These are phyloP conservation scores for Ammopiptanthus mongolicus DNA, from an alignment of 306 rosid genomes.

Conservation along the genomic window DNA sequence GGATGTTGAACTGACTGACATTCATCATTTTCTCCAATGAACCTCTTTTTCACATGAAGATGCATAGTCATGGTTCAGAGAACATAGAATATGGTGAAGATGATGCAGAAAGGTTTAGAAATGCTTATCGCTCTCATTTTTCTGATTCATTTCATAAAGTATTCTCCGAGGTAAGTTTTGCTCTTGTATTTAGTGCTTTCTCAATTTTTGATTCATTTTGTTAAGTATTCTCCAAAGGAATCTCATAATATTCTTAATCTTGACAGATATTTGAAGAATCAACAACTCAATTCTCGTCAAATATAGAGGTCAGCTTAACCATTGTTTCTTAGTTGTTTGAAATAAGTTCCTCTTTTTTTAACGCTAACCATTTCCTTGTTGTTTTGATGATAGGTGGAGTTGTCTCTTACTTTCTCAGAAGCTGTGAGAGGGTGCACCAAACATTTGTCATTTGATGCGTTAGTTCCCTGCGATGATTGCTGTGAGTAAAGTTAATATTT, in stretches of 20 bases:
- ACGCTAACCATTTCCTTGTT: constrained; percentile 19
- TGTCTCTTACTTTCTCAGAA: constrained; percentile 72
- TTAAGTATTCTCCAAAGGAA: constrained; percentile 44
- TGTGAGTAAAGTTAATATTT: constrained; percentile 50
- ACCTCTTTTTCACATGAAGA: constrained; percentile 37
- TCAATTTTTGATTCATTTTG: constrained; percentile 59
- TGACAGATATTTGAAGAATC: constrained; percentile 84
- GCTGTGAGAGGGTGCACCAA: constrained; percentile 85
- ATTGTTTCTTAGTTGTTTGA: constrained; percentile 14
- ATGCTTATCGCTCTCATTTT: constrained; percentile 64
- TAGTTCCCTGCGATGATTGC: constrained; percentile 78
- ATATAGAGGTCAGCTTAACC: constrained; percentile 62
- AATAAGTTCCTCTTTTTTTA: constrained; percentile 7
- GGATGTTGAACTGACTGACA: constrained; percentile 14
- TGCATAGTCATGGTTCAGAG: constrained; percentile 39
- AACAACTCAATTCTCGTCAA: constrained; percentile 48
- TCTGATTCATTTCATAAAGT: constrained; percentile 81
- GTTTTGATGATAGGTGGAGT: constrained; percentile 53
- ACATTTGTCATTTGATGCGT: constrained; percentile 60
- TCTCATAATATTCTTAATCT: constrained; percentile 24
- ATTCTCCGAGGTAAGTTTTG: constrained; percentile 75
- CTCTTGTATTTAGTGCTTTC: background rate
- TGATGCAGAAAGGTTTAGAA: constrained; percentile 50
- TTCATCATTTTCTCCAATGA: constrained; percentile 10
- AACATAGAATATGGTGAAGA: constrained; percentile 41